Percentiles rank a stretch among this genome's conserved stretches.
Conservation (phyloP, 345 rosid species). For the Toxicodendron radicans region DNA sequence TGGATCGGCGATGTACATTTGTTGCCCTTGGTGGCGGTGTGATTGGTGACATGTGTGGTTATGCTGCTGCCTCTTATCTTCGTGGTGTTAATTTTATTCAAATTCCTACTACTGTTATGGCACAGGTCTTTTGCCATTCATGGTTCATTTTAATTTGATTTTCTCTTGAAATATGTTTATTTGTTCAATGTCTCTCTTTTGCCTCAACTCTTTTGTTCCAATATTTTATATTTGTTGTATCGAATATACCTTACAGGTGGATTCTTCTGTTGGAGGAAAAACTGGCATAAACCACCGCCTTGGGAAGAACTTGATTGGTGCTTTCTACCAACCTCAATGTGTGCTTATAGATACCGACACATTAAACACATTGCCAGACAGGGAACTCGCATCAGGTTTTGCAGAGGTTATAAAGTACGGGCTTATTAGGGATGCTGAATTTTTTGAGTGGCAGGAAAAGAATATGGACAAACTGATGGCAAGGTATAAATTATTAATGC, state of each 20-base stretch:
- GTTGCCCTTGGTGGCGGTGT: constrained; percentile 99
- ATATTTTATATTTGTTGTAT: constrained; percentile 12
- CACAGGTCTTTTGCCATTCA: constrained; percentile 55
- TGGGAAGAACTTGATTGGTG: constrained; percentile 97
- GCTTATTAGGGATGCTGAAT: constrained; percentile 88
- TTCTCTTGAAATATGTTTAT: neutral
- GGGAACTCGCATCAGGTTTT: constrained; percentile 92
- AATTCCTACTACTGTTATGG: constrained; percentile 98
- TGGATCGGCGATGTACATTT: constrained; percentile 84
- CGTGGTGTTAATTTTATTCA: constrained; percentile 99
- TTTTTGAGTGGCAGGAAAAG: constrained; percentile 97
- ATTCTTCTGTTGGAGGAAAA: constrained; percentile 99
- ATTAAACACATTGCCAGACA: constrained; percentile 77
- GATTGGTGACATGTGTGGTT: constrained; percentile 97
- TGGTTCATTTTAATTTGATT: neutral
- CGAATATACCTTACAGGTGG: constrained; percentile 51
- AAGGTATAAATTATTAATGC: constrained; percentile 45
- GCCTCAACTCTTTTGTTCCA: neutral
- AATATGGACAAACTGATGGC: constrained; percentile 70
- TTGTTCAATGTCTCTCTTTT: neutral
- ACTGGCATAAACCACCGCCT: constrained; percentile 91
- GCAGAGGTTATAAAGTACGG: constrained; percentile 98
- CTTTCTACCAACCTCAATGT: constrained; percentile 98
- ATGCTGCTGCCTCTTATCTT: constrained; percentile 89
- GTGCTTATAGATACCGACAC: constrained; percentile 91